Conservation (phyloP, 768 basidiomycete species). For the Kwoniella heveanensis region DNA sequence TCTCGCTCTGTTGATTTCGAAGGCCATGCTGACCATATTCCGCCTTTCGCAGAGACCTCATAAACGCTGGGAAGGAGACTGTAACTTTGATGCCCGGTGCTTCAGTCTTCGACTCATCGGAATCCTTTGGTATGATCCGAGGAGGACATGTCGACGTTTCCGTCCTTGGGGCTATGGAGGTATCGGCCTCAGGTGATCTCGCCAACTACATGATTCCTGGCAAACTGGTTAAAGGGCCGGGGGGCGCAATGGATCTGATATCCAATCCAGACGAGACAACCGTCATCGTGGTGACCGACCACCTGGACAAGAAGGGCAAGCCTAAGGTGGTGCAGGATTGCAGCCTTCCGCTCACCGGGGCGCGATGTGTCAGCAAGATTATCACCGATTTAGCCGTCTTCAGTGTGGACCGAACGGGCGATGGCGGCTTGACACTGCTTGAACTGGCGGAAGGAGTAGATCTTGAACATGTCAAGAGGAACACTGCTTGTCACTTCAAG, state of each 20-base stretch:
- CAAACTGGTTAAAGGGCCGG: slow-evolving; percentile 70
- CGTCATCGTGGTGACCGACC: slow-evolving; percentile 82
- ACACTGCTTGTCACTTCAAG: slow-evolving; percentile 79
- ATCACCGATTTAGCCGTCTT: slow-evolving; percentile 86
- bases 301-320: slow-evolving; percentile 82
- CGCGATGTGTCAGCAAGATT: slow-evolving; percentile 81
- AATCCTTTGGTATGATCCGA: slow-evolving; percentile 95
- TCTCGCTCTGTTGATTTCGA: slow-evolving; percentile 3
- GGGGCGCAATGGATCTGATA: slow-evolving; percentile 92
- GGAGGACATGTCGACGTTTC: slow-evolving; percentile 91
- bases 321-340: slow-evolving; percentile 84
- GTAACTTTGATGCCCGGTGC: slow-evolving; percentile 87
- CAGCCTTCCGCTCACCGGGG: slow-evolving; percentile 81
- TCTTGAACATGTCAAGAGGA: slow-evolving; percentile 78
- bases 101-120: slow-evolving; percentile 84
- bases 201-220: slow-evolving; percentile 98
- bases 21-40: slow-evolving; percentile 3
- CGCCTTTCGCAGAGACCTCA: slow-evolving; percentile 28
- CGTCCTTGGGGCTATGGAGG: slow-evolving; percentile 78
- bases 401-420: slow-evolving; percentile 67
- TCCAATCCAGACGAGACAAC: slow-evolving; percentile 93
- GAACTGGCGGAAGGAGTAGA: slow-evolving; percentile 81
- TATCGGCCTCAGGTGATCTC: slow-evolving; percentile 81
- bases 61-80: slow-evolving; percentile 43
- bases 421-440: slow-evolving; percentile 71